These are phyloP conservation scores for Diplodia intermedia DNA, from an alignment of 2,329 filamentous ascomycete species.

Conservation along the genomic window DNA sequence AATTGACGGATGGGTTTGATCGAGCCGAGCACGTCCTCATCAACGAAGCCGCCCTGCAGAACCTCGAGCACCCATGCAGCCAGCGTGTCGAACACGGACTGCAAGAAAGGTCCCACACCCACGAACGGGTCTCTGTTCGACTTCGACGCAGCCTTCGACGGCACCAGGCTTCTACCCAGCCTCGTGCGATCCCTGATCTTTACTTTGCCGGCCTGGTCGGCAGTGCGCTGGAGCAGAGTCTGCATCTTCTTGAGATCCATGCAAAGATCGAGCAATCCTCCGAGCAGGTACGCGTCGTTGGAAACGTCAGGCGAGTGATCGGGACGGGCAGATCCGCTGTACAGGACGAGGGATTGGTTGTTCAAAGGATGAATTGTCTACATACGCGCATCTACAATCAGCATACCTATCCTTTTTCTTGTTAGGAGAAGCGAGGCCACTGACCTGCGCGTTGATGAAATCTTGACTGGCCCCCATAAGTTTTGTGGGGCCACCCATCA, in stretches of 20 bases:
- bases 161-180: constrained; percentile 36
- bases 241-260: constrained; percentile 24
- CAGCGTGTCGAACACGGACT: constrained; percentile 17
- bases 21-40: constrained; percentile 32
- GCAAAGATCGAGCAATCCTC: constrained; percentile 26
- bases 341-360: constrained; percentile 52
- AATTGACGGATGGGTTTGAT: constrained; percentile 46
- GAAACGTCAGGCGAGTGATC: not conserved
- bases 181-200: constrained; percentile 34
- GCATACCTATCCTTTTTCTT: constrained; percentile 21
- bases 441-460: constrained; percentile 34
- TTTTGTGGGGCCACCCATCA: not conserved
- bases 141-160: constrained; percentile 29
- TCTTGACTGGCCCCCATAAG: constrained; percentile 15
- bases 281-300: constrained; percentile 23
- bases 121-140: constrained; percentile 33
- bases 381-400: constrained; percentile 34
- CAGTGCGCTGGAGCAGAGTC: not conserved
- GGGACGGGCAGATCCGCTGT: constrained; percentile 31
- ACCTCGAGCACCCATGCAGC: constrained; percentile 25
- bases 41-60: constrained; percentile 21
- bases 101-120: constrained; percentile 35
- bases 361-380: constrained; percentile 55
- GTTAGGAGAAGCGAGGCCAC: constrained; percentile 33
- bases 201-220: constrained; percentile 4